phyloP scores from a whole-genome alignment of 768 basidiomycete genomes.

The Termitomyces sp. region DNA sequence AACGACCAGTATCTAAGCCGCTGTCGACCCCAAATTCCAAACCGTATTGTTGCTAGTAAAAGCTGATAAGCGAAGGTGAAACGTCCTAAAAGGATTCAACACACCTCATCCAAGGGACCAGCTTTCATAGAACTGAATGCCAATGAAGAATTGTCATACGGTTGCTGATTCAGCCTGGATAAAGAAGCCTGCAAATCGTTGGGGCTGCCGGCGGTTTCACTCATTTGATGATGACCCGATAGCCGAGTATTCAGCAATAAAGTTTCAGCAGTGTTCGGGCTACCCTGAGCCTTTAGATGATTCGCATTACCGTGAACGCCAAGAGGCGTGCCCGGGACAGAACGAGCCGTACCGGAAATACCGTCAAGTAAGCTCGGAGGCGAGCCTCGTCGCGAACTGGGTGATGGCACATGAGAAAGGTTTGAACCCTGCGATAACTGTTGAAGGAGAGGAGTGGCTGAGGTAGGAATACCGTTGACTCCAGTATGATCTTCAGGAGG shows the following conservation, averaged over 20 bases:
- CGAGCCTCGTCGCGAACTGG: constrained; percentile 68
- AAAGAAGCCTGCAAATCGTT: constrained; percentile 67
- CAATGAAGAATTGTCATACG: constrained; percentile 51
- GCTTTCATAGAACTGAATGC: constrained; percentile 49
- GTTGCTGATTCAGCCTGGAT: constrained; percentile 55
- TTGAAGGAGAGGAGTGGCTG: constrained; percentile 57
- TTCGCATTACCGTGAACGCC: constrained; percentile 43
- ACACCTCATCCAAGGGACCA: constrained; percentile 54
- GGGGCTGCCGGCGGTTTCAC: constrained; percentile 43
- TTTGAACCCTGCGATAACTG: constrained; percentile 50
- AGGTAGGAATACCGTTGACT: constrained; percentile 43
- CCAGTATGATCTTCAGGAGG: constrained; percentile 43
- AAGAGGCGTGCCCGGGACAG: constrained; percentile 79
- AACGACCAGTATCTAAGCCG: constrained; percentile 47
- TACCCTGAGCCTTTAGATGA: constrained; percentile 62
- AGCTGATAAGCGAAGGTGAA: constrained; percentile 8
- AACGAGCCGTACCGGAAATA: constrained; percentile 59
- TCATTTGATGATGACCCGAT: constrained; percentile 41
- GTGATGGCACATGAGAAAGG: constrained; percentile 32
- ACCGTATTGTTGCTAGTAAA: constrained; percentile 40
- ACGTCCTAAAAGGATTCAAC: constrained; percentile 8
- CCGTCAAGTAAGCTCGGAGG: constrained; percentile 62
- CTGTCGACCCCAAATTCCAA: constrained; percentile 45
- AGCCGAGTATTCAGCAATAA: constrained; percentile 62
- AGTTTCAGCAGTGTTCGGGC: constrained; percentile 57